Percentiles rank a stretch among this genome's conserved stretches.
These are phyloP conservation scores for Bacidia rubella DNA, from an alignment of 495 filamentous ascomycete species.

Conservation along the genomic window DNA sequence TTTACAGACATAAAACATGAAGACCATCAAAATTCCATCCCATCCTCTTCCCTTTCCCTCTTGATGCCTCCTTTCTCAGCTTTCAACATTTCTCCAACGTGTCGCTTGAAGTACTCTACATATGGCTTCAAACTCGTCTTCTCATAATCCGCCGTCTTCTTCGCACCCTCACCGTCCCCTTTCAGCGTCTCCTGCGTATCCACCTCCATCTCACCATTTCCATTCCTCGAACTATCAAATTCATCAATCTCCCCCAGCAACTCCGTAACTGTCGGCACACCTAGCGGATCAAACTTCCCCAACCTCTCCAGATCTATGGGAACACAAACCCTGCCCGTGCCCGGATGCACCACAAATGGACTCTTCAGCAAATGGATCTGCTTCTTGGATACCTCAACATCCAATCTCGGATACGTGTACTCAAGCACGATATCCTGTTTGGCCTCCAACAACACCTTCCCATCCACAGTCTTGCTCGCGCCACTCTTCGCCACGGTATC, in stretches of 20 bases:
- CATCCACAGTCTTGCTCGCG: constrained; percentile 49
- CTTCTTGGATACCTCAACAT: constrained; percentile 93
- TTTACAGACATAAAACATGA: too few species aligned
- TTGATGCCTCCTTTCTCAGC: constrained; percentile 59
- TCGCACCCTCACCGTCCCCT: constrained; percentile 31
- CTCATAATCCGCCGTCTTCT: constrained; percentile 72
- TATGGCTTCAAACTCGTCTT: constrained; percentile 92
- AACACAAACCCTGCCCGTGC: constrained; percentile 86
- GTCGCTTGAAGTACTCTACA: constrained; percentile 73
- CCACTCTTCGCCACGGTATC: constrained; percentile 65
- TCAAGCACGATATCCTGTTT: constrained; percentile 92
- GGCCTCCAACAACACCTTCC: constrained; percentile 58
- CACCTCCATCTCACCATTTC: constrained; percentile 19
- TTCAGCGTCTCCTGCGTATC: constrained; percentile 23
- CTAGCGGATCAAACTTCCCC: constrained; percentile 74
- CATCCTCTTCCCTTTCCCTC: constrained; percentile 53
- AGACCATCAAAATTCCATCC: constrained; percentile 36
- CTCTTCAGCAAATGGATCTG: constrained; percentile 94
- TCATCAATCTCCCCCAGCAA: constrained; percentile 69
- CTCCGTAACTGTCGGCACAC: constrained; percentile 73
- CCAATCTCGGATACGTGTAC: constrained; percentile 95
- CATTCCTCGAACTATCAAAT: constrained; percentile 34
- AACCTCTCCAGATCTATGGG: constrained; percentile 62
- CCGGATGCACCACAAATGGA: constrained; percentile 91
- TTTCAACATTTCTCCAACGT: constrained; percentile 64